Evolutionary conservation across 345 rosid species (phyloP), one percentile per base, ranked within the genome.

Genomic region (Hirschfeldia incana): DNA sequence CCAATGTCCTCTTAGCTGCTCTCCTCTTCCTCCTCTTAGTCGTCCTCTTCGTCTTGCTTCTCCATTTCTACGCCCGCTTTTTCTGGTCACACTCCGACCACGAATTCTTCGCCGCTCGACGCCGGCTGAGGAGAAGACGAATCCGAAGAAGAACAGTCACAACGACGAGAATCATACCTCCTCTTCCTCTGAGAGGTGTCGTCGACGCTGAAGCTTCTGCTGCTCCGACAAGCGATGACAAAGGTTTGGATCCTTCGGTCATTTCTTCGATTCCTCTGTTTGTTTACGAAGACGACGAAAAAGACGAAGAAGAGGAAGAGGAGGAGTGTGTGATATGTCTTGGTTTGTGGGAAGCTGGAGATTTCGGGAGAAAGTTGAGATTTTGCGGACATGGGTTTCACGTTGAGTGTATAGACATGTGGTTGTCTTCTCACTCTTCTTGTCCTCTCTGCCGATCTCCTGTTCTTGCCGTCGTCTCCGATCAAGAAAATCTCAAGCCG

Each of bases 31-130:
- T 93, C 2, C 94, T 93, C 17, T 69, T 91, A 8, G 95, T 89
- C 5, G 86, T 91, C 79, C 90, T 93, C 78, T 90, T 91, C 62
- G 91, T 93, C 67, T 55, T 91, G 57, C 87, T 93, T 72, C 97
- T 93, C 77, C 95, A 93, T 70, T 76, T 93, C 83, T 93, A 93
- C 67, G 94, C 98, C 79, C 86, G 84, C 69, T 90, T 87, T 84
- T 88, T 84, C 89, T 82, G 88, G 73, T 80, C 87, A 5, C 85
- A 80, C 17, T 81, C 91, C 61, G 68, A 66, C 85, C 86, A 67
- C 76, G 81, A 27, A 80, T 63, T 70, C 76, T 67, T 27, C 77
- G 39, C 26, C 85, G 44, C 85, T 51, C 9, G 69, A 65, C 57
- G 15, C 26, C 49, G 81, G 83, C 69, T 63, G 53, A 73, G 73